These are phyloP conservation scores for Coemansia sp. DNA, from an alignment of 192 early-diverging fungal species.

Conservation along the genomic window DNA sequence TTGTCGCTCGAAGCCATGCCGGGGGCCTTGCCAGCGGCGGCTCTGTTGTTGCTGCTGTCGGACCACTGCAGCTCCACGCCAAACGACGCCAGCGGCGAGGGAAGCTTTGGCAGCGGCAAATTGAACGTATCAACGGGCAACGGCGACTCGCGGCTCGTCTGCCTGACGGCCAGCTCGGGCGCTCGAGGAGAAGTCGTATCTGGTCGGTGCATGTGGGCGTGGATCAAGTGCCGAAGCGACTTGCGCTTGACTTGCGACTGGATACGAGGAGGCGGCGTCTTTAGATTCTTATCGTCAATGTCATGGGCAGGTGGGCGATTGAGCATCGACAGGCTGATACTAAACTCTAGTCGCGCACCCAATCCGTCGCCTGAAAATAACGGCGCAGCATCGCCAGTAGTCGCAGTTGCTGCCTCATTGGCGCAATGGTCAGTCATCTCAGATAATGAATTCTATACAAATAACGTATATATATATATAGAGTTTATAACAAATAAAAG, in stretches of 20 bases:
- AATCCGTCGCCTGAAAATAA: conserved; percentile 14
- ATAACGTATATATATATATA: conserved; percentile 7
- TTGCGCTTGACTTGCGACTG: conserved; percentile 11
- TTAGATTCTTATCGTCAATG: background rate
- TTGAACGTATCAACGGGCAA: background rate
- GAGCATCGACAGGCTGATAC: conserved; percentile 26
- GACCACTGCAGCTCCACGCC: conserved; percentile 4
- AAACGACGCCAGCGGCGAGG: conserved; percentile 30
- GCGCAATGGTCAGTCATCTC: background rate
- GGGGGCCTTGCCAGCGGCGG: background rate
- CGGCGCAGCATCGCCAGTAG: background rate
- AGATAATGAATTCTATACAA: background rate
- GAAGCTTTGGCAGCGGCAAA: conserved; percentile 20
- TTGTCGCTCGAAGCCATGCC: background rate
- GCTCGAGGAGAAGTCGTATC: background rate
- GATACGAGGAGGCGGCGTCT: background rate
- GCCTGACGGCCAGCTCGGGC: background rate
- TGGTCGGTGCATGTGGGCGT: background rate
- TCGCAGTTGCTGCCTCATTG: background rate
- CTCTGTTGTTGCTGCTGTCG: background rate
- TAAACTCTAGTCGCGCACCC: conserved; percentile 22
- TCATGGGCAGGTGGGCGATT: background rate
- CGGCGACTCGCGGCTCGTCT: background rate
- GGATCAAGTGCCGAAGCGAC: conserved; percentile 4
- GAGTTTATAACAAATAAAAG: background rate